Evolutionary conservation across 768 basidiomycete species (phyloP).

Genomic region (Russula olivacea): DNA sequence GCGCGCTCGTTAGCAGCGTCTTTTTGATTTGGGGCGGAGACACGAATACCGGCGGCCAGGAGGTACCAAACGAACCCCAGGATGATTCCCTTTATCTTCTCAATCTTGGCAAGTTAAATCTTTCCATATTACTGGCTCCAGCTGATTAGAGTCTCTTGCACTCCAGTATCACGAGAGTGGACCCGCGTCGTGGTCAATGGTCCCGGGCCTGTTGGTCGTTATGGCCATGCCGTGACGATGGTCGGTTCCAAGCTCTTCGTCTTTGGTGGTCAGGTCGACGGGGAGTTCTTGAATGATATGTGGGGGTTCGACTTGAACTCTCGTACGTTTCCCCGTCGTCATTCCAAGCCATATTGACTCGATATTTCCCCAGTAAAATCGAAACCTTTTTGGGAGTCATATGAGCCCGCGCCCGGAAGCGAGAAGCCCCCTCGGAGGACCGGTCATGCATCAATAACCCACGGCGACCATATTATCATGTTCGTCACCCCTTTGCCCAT

Average conservation of each 20-base stretch:
- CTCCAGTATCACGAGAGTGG: conserved; percentile 88
- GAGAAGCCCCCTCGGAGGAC: conserved; percentile 78
- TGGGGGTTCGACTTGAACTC: conserved; percentile 97
- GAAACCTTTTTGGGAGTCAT: conserved; percentile 79
- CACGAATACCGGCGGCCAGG: conserved; percentile 70
- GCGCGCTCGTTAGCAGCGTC: conserved; percentile 92
- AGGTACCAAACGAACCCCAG: conserved; percentile 63
- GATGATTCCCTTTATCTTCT: conserved; percentile 92
- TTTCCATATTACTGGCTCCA: not conserved
- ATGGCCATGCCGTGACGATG: conserved; percentile 96
- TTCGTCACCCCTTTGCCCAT: conserved; percentile 21
- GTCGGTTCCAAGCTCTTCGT: conserved; percentile 86
- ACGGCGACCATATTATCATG: conserved; percentile 46
- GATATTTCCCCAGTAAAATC: conserved; percentile 55
- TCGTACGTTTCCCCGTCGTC: conserved; percentile 45
- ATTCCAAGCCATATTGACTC: conserved; percentile 9
- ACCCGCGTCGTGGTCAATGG: conserved; percentile 77
- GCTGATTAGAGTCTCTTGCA: not conserved
- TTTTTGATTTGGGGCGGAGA: conserved; percentile 98
- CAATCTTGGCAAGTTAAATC: conserved; percentile 71
- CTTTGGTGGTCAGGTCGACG: conserved; percentile 95
- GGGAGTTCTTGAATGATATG: conserved; percentile 89
- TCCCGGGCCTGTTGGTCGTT: conserved; percentile 77
- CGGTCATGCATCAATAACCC: conserved; percentile 84
- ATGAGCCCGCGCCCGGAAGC: conserved; percentile 49